Percentiles rank a stretch among this genome's conserved stretches.
Evolutionary conservation across 2,329 filamentous ascomycete genomes (phyloP).

Genomic region (Aspergillus sojae): DNA sequence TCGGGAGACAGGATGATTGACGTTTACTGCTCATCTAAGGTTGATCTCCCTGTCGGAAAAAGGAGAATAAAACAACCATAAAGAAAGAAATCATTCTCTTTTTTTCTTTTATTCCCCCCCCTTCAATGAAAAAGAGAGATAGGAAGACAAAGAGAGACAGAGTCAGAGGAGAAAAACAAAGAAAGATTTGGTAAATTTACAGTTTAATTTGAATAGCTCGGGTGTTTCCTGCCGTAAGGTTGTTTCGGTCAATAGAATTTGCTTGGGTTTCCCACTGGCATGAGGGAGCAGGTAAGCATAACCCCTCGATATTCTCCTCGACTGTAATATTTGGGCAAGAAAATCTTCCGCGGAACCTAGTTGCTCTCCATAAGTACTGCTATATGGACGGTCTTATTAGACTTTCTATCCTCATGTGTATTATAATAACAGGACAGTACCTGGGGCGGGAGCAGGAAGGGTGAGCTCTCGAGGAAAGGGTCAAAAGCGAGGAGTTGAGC

Average conservation of each 20-base stretch:
- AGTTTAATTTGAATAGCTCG: not conserved
- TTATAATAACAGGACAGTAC: not conserved
- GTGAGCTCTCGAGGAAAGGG: not conserved
- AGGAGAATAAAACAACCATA: not conserved
- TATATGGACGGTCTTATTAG: not conserved
- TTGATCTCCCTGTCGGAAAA: not conserved
- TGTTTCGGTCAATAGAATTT: not conserved
- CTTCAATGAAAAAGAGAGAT: not conserved
- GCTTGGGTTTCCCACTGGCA: not conserved
- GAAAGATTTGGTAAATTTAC: not conserved
- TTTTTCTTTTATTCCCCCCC: not conserved
- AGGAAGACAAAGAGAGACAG: constrained; percentile 8
- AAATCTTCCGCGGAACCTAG: constrained; percentile 2
- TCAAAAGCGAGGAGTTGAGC: constrained; percentile 15
- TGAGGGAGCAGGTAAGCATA: not conserved
- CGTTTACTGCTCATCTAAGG: not conserved
- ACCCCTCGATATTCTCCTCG: constrained; percentile 1
- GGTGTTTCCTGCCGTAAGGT: not conserved
- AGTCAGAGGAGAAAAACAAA: constrained; percentile 1
- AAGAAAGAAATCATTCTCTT: not conserved
- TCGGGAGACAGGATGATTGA: constrained; percentile 3
- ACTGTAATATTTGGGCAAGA: not conserved
- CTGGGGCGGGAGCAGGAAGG: too few relatives aligned
- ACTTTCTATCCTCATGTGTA: not conserved
- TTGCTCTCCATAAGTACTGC: not conserved